These are phyloP conservation scores for Klebsormidium nitens DNA, from an alignment of 139 green algal species.

Conservation along the genomic window DNA sequence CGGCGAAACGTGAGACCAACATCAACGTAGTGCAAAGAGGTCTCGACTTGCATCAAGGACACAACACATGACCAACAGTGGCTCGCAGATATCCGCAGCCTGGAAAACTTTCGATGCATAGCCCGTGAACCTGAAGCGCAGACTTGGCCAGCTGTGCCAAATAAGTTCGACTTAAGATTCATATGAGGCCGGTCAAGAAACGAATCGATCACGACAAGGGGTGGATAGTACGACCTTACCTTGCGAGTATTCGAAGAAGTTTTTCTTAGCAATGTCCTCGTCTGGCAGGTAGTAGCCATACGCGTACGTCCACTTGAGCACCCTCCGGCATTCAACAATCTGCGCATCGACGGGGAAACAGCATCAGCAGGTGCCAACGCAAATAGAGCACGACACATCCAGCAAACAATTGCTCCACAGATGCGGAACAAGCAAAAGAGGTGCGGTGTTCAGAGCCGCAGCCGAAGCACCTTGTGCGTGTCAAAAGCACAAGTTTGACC, in stretches of 20 bases:
- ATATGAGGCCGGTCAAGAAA: neutral
- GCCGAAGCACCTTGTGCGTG: too few relatives aligned
- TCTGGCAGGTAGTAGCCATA: conserved; percentile 80
- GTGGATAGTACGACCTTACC: conserved; percentile 25
- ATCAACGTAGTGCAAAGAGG: neutral
- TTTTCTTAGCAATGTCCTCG: conserved; percentile 16
- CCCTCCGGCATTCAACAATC: conserved; percentile 84
- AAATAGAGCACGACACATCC: neutral
- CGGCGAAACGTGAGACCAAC: conserved; percentile 10
- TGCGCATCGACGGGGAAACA: conserved; percentile 26
- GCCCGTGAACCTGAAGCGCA: neutral
- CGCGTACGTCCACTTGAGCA: conserved; percentile 98
- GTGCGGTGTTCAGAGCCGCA: too few relatives aligned
- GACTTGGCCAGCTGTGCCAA: neutral
- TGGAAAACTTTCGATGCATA: neutral
- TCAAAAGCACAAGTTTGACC: too few relatives aligned
- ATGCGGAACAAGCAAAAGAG: too few relatives aligned
- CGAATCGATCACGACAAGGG: neutral
- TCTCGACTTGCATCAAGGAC: neutral
- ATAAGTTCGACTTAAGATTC: neutral
- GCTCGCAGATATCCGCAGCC: neutral
- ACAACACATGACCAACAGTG: neutral
- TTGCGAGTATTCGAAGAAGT: conserved; percentile 48
- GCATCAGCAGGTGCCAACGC: conserved; percentile 1
- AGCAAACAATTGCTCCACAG: neutral